phyloP scores from a whole-genome alignment of 306 rosid species.

The Alnus glutinosa region DNA sequence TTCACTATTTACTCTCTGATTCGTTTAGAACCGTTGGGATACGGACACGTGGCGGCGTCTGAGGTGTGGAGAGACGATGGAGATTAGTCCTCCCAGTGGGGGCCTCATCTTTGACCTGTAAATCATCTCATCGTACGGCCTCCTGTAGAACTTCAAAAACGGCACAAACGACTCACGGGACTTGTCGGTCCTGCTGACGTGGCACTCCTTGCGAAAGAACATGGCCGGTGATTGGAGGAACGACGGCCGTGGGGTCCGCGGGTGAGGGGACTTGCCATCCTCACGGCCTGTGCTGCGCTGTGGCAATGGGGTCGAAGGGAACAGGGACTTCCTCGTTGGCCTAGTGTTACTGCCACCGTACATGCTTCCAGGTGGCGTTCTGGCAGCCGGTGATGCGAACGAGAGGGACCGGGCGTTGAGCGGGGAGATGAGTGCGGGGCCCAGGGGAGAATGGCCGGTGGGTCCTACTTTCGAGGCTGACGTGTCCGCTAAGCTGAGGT shows the following conservation, averaged over 20 bases:
- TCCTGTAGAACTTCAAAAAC: constrained; percentile 67
- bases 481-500: constrained; percentile 81
- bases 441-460: constrained; percentile 47
- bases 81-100: constrained; percentile 93
- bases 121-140: constrained; percentile 89
- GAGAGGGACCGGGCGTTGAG: constrained; percentile 88
- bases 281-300: constrained; percentile 47
- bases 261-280: constrained; percentile 26
- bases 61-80: constrained; percentile 80
- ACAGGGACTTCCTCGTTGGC: constrained; percentile 54
- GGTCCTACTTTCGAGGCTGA: constrained; percentile 90
- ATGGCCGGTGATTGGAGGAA: constrained; percentile 93
- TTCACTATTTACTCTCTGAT: constrained; percentile 33
- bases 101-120: constrained; percentile 97
- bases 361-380: constrained; percentile 58
- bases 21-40: constrained; percentile 82
- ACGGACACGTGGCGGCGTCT: constrained; percentile 85
- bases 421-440: constrained; percentile 83
- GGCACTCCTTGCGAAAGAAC: constrained; percentile 69
- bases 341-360: constrained; percentile 37
- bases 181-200: constrained; percentile 55
- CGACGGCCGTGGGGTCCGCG: constrained; percentile 62
- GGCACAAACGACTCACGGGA: constrained; percentile 71
- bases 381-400: constrained; percentile 78
- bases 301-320: constrained; percentile 85